phyloP scores from a whole-genome alignment of 2,329 filamentous ascomycete genomes.

The Xylaria sp. region DNA sequence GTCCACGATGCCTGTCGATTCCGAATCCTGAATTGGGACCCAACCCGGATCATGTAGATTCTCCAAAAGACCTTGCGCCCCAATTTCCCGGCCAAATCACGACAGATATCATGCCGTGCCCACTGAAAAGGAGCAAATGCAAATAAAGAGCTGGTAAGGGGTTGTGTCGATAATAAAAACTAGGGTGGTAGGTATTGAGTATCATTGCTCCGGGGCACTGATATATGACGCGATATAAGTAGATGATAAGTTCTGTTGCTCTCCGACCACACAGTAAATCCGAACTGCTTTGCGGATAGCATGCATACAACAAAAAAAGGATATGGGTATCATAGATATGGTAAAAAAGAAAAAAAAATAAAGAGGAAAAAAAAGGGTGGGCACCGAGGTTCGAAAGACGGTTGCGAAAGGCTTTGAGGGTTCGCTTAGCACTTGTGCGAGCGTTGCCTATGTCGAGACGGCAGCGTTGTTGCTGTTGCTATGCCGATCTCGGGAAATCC shows the following conservation, averaged over 20 bases:
- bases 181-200: conserved; percentile 8
- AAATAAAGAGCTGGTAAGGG: conserved; percentile 14
- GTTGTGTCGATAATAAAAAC: conserved; percentile 23
- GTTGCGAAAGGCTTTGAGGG: not conserved
- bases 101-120: not conserved
- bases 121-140: conserved; percentile 1
- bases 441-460: conserved; percentile 22
- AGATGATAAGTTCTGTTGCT: conserved; percentile 22
- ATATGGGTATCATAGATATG: conserved; percentile 32
- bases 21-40: not conserved
- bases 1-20: conserved; percentile 6
- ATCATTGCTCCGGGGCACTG: conserved; percentile 19
- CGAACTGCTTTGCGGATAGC: conserved; percentile 27
- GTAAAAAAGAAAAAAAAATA: conserved; percentile 21
- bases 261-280: conserved; percentile 21
- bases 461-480: conserved; percentile 21
- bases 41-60: not conserved
- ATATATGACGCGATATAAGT: conserved; percentile 25
- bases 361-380: conserved; percentile 16
- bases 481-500: conserved; percentile 46
- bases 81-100: not conserved
- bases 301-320: conserved; percentile 25
- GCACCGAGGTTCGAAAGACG: conserved; percentile 11
- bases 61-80: not conserved
- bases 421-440: not conserved